Evolutionary conservation across 306 rosid genomes (phyloP), one percentile per base, ranked within the genome.

Genomic region (Cajanus cajan): DNA sequence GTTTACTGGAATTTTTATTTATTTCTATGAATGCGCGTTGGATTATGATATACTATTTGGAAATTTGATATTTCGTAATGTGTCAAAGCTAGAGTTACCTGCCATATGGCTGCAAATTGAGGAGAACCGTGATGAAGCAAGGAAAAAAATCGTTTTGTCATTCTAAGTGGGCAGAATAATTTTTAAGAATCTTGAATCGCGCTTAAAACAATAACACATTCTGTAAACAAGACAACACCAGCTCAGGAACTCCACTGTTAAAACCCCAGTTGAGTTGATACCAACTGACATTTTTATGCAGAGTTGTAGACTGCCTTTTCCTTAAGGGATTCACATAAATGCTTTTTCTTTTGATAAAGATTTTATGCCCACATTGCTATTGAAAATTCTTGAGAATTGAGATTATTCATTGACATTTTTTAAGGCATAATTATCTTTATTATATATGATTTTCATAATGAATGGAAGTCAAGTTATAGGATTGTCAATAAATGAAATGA

Each of bases 61-160:
- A 79, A 39, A 59, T 63, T 79, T 55, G 44, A 67, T 80, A 39
- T 55, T 44, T 68, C 51, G 19, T 13, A 15, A 71, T 67, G 54
- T 76, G 19, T 71, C 37, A 66, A 66, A 76, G 59, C 57, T 19
- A 43, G 19, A 63, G 33, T 65, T 64, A 68, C 50, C 73, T 77
- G 34, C 68, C 43, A 19, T 45, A 73, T 39, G 76, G 57, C 63
- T 70, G 70, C 50, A 78, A 78, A 74, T 41, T 41, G 58, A 62
- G 76, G 68, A 74, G 34, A 34, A 78, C 47, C 28, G 21, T 47
- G 28, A 59, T 15, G 22, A 78, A 45, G 61, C 11, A 24, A 66
- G 57, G 39, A 12, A 3, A 73, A 78, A 72, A 57, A 57, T 0
- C 12, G 12, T n/a, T 21, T 68, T 55, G 50, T 48, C 50, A 25